Evolutionary conservation across 2,329 filamentous ascomycete species (phyloP).

Genomic region (Aureobasidium melanogenum): DNA sequence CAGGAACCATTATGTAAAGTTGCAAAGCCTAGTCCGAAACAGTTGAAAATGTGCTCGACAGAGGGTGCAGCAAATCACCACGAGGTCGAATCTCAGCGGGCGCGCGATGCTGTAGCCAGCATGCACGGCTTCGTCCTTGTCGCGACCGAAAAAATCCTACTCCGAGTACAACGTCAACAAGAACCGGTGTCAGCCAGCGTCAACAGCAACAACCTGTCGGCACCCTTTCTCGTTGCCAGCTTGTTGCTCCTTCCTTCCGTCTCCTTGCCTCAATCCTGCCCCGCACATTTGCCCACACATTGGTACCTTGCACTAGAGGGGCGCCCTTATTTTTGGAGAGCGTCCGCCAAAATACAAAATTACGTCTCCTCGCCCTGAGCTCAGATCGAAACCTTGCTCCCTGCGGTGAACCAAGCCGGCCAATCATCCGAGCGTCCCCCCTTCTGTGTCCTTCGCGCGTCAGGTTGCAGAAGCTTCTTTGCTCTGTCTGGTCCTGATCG

Average conservation of each 20-base stretch:
- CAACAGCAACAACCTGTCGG: conserved; percentile 2
- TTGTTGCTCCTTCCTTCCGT: not conserved
- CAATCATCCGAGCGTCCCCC: conserved; percentile 7
- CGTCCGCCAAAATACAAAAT: conserved; percentile 1
- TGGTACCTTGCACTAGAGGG: not conserved
- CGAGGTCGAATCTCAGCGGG: not conserved
- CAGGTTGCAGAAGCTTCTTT: conserved; percentile 5
- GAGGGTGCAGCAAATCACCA: conserved; percentile 5
- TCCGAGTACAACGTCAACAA: not conserved
- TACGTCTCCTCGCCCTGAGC: conserved; percentile 6
- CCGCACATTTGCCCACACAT: conserved; percentile 2
- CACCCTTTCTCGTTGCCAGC: not conserved
- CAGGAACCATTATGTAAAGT: conserved; percentile 7
- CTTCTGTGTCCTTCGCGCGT: not conserved
- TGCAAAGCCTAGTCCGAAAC: conserved; percentile 7
- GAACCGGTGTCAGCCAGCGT: not conserved
- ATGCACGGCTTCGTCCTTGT: conserved; percentile 3
- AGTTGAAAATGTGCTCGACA: conserved; percentile 10
- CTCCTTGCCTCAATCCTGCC: conserved; percentile 3
- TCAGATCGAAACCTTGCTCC: conserved; percentile 9
- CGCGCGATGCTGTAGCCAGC: not conserved
- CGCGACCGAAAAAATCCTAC: not conserved
- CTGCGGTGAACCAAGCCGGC: conserved; percentile 6
- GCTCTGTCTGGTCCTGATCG: not conserved
- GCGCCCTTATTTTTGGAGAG: not conserved